A percentile compares a stretch with the other conserved stretches of the same genome.
phyloP scores from a whole-genome alignment of 495 filamentous ascomycete species.

The Xylaria sp. region DNA sequence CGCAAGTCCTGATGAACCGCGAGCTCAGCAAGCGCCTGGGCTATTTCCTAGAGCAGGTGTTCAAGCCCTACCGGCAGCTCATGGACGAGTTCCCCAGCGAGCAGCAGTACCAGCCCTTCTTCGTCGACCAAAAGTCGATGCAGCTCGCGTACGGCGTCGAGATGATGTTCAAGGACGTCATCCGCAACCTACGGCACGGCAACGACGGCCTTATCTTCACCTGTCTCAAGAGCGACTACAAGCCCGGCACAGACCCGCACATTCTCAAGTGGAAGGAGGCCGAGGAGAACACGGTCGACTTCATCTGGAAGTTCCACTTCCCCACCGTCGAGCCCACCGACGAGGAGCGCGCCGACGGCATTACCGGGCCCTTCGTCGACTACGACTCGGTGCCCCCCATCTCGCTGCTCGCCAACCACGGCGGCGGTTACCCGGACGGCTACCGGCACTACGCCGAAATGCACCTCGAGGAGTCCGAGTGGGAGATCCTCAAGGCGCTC shows the following conservation, averaged over 20 bases:
- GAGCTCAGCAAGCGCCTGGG: constrained; percentile 87
- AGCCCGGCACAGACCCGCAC: constrained; percentile 85
- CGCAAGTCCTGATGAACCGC: constrained; percentile 72
- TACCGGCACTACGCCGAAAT: constrained; percentile 72
- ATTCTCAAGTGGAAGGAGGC: constrained; percentile 98
- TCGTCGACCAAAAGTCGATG: constrained; percentile 83
- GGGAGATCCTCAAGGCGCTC: constrained; percentile 78
- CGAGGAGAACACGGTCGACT: constrained; percentile 92
- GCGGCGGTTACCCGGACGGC: constrained; percentile 54
- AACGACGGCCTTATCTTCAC: constrained; percentile 98
- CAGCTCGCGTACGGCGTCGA: constrained; percentile 87
- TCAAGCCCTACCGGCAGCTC: constrained; percentile 77
- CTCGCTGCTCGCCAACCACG: constrained; percentile 50
- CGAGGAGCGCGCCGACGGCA: constrained; percentile 67
- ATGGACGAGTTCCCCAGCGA: constrained; percentile 74
- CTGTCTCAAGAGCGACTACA: constrained; percentile 82
- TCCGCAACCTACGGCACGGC: constrained; percentile 85
- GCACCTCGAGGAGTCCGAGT: constrained; percentile 75
- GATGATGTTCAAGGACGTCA: constrained; percentile 85
- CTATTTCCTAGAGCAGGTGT: constrained; percentile 80
- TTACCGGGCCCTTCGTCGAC: constrained; percentile 61
- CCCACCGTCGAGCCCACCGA: constrained; percentile 73
- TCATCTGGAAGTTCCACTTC: constrained; percentile 79
- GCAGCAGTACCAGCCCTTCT: constrained; percentile 73
- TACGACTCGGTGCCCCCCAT: constrained; percentile 62